Evolutionary conservation across 1,139 yeast genomes (phyloP).

Genomic region (Oligophagozyma castellii): DNA sequence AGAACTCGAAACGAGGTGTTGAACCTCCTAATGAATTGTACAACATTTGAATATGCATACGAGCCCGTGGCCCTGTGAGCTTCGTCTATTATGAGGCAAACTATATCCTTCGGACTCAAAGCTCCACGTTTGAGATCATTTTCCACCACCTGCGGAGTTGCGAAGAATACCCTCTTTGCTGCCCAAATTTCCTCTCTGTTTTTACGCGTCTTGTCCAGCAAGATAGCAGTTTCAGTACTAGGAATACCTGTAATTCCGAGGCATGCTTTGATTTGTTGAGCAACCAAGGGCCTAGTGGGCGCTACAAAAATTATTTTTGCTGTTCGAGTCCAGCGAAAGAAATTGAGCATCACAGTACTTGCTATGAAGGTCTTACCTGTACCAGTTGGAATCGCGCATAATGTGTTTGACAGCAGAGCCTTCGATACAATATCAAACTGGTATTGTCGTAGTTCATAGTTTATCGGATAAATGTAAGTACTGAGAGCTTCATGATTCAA

Average conservation of each 20-base stretch:
- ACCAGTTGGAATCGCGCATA: constrained; percentile 95
- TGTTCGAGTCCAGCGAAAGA: constrained; percentile 64
- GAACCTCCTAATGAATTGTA: constrained; percentile 47
- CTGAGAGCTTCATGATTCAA: constrained; percentile 29
- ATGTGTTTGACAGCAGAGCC: constrained; percentile 57
- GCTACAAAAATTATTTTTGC: constrained; percentile 88
- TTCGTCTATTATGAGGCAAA: constrained; percentile 78
- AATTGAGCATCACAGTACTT: constrained; percentile 84
- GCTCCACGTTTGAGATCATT: constrained; percentile 71
- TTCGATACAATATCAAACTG: constrained; percentile 68
- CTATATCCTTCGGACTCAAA: constrained; percentile 60
- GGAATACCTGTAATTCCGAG: constrained; percentile 80
- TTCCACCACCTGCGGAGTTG: constrained; percentile 94
- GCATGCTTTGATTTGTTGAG: constrained; percentile 93
- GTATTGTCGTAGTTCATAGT: constrained; percentile 72
- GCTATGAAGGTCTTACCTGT: constrained; percentile 96
- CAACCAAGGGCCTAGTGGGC: constrained; percentile 94
- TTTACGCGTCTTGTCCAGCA: constrained; percentile 55
- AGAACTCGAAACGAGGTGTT: constrained; percentile 58
- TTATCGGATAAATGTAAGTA: constrained; percentile 71
- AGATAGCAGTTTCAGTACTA: constrained; percentile 58
- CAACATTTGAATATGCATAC: constrained; percentile 78
- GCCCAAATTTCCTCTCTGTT: constrained; percentile 68
- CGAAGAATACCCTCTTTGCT: constrained; percentile 65
- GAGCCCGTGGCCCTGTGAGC: constrained; percentile 91